Percentiles rank a stretch among this genome's conserved stretches.
These are phyloP conservation scores for Aspergillus pseudoglaucus DNA, from an alignment of 2,329 filamentous ascomycete genomes.

Conservation along the genomic window DNA sequence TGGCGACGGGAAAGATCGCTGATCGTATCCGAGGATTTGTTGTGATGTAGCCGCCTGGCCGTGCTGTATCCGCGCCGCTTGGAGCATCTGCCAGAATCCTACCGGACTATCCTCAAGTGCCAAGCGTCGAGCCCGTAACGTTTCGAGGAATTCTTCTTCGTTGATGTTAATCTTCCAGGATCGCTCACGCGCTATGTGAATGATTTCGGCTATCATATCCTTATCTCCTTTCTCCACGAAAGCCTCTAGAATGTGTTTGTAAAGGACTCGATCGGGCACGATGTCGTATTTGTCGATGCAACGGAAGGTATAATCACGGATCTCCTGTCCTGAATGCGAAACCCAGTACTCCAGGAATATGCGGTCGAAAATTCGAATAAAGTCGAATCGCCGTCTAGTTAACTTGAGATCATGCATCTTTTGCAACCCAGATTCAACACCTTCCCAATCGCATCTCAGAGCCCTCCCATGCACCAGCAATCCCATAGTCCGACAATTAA, in stretches of 20 bases:
- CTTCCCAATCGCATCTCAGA: conserved; percentile 34
- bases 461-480: conserved; percentile 33
- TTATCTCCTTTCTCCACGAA: conserved; percentile 33
- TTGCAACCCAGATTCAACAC: conserved; percentile 31
- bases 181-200: conserved; percentile 21
- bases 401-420: conserved; percentile 31
- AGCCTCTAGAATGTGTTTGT: conserved; percentile 35
- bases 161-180: conserved; percentile 29
- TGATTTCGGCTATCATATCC: conserved; percentile 26
- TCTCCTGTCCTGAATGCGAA: conserved; percentile 26
- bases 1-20: conserved; percentile 21
- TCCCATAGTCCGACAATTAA: conserved; percentile 30
- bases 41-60: conserved; percentile 25
- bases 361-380: conserved; percentile 31
- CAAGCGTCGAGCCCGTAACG: conserved; percentile 29
- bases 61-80: conserved; percentile 29
- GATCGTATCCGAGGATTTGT: conserved; percentile 31
- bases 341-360: conserved; percentile 38
- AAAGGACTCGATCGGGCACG: conserved; percentile 32
- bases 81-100: conserved; percentile 37
- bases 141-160: conserved; percentile 23
- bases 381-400: conserved; percentile 22
- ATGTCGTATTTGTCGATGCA: conserved; percentile 31
- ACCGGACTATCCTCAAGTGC: conserved; percentile 28
- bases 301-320: conserved; percentile 30